Base-by-base conservation (phyloP, 805 yeast species). In the Suhomyces faveliae region DNA sequence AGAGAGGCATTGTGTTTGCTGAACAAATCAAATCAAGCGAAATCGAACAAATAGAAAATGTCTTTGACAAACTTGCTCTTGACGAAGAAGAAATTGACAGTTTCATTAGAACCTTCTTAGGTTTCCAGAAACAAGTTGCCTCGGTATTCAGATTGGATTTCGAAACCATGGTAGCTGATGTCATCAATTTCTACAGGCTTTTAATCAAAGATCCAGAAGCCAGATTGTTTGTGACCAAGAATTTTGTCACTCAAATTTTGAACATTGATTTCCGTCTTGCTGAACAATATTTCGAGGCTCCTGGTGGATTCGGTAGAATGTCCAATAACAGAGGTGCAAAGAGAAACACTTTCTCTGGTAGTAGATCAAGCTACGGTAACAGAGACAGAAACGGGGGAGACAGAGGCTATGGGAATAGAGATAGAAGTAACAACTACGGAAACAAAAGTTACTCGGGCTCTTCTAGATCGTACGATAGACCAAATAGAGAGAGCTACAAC, bases 1-100 rank as follows among this genome's bases (percentile, higher is more conserved):
- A 74, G 48, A 80, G 78, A 60, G 83, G 81, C 40, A 80, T 89
- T 58, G 66, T 61, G 24, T 83, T 88, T 50, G 58, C 71, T 11
- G 74, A 77, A 40, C 70, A 64, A 46, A 60, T 44, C 19, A 64
- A 69, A 8, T 79, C 74, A 53, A 70, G 68, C 29, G 60, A 70
- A 29, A 60, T 59, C 11, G 76, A 69, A 39, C 61, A 62, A 30
- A 73, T 68, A 51, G 62, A 57, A 5, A 58, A 59, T 23, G 27
- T 60, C 7, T 52, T 62, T 47, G 43, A 48, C 12, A 51, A 56
- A 35, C 48, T 54, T 17, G 46, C 49, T n/a, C 44, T 54, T 9
- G 52, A 56, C 35, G 58, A 53, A 5, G 60, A 58, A 10, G 61
- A 57, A 6, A 52, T 59, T 20, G 63, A 60, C 24, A 59, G 57